Conservation (phyloP, 2,329 filamentous ascomycete species). For the Pyrenochaeta sp. region DNA sequence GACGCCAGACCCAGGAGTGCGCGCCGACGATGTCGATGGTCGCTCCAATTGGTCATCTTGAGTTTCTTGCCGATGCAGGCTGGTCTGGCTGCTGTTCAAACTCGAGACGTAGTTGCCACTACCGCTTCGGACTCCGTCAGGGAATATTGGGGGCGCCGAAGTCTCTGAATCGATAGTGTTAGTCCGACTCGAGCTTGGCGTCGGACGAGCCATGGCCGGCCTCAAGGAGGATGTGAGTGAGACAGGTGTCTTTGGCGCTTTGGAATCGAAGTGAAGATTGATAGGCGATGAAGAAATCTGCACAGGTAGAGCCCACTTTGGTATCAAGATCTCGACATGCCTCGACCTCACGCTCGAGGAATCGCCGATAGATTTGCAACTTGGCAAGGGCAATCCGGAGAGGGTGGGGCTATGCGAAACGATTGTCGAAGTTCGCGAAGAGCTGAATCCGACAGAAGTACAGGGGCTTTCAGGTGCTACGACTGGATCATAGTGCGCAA, state of each 20-base stretch:
- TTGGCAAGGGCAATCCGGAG: conserved; percentile 36
- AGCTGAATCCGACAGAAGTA: conserved; percentile 44
- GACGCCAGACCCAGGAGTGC: conserved; percentile 53
- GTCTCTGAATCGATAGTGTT: conserved; percentile 59
- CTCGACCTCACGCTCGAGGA: conserved; percentile 46
- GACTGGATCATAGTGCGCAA: conserved; percentile 49
- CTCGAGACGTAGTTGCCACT: conserved; percentile 51
- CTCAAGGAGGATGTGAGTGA: conserved; percentile 33
- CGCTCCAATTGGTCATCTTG: conserved; percentile 52
- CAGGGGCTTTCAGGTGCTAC: conserved; percentile 48
- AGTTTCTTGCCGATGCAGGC: conserved; percentile 53
- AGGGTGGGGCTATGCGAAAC: conserved; percentile 41
- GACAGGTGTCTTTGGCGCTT: conserved; percentile 20
- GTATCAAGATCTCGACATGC: conserved; percentile 61
- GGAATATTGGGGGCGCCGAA: conserved; percentile 54
- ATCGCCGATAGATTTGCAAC: conserved; percentile 40
- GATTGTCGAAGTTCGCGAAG: conserved; percentile 42
- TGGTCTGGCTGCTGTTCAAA: conserved; percentile 57
- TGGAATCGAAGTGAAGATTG: conserved; percentile 32
- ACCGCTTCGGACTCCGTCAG: conserved; percentile 43
- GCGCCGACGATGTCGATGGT: conserved; percentile 39
- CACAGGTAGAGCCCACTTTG: conserved; percentile 54
- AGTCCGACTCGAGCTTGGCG: conserved; percentile 54
- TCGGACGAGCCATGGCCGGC: conserved; percentile 53
- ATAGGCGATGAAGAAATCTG: conserved; percentile 48